Evolutionary conservation across 1,284 basidiomycete genomes (phyloP).

Genomic region (Marasmius sp.): DNA sequence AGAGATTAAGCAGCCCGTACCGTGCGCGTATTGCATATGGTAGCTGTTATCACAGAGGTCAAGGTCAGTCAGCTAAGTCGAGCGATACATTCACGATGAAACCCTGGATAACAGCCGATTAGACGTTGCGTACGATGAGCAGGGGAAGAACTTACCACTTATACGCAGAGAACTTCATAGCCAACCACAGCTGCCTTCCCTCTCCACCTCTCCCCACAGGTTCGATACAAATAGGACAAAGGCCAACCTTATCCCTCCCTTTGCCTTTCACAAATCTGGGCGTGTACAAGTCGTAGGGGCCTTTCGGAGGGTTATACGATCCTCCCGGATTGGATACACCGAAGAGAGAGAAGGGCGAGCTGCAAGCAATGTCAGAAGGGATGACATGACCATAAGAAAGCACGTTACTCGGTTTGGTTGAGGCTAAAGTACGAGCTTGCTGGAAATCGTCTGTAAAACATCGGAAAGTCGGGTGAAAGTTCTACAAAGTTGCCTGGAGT

Average conservation of each 20-base stretch:
- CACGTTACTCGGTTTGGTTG: constrained; percentile 27
- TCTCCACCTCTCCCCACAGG: constrained; percentile 58
- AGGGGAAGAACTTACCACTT: constrained; percentile 57
- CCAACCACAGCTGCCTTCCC: constrained; percentile 64
- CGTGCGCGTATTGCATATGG: constrained; percentile 79
- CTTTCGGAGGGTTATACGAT: constrained; percentile 55
- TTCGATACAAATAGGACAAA: constrained; percentile 80
- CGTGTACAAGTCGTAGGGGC: constrained; percentile 68
- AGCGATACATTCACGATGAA: background rate
- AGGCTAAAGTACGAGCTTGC: constrained; percentile 50
- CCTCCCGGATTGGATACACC: constrained; percentile 43
- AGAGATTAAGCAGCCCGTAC: constrained; percentile 32
- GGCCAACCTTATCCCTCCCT: constrained; percentile 66
- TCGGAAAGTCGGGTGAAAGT: constrained; percentile 46
- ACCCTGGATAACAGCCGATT: background rate
- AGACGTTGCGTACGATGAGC: background rate
- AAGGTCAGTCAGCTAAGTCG: background rate
- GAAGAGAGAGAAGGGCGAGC: constrained; percentile 34
- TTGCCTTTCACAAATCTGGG: constrained; percentile 75
- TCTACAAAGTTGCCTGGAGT: constrained; percentile 45
- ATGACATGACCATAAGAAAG: background rate
- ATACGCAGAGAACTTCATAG: constrained; percentile 79
- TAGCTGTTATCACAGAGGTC: constrained; percentile 44
- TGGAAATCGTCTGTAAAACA: constrained; percentile 68
- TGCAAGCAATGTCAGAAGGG: constrained; percentile 17